Percentiles rank a stretch among this genome's conserved stretches.
Conservation (phyloP, 768 basidiomycete species). For the Psilocybe azurescens region DNA sequence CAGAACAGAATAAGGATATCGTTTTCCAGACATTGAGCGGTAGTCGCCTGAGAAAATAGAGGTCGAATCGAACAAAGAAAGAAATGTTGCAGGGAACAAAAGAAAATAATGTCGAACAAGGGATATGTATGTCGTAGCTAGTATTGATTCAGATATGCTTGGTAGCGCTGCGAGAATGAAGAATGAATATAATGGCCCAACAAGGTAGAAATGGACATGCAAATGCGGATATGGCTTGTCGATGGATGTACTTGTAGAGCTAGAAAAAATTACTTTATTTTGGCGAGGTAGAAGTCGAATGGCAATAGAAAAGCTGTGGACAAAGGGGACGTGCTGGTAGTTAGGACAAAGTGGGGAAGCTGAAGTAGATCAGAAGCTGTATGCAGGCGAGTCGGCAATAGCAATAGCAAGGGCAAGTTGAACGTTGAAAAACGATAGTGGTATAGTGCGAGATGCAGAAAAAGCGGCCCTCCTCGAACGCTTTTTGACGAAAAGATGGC, state of each 20-base stretch:
- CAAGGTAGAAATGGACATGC: slow-evolving; percentile 12
- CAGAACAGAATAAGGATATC: slow-evolving; percentile 8
- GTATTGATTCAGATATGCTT: slow-evolving; percentile 14
- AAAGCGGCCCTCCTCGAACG: neutral
- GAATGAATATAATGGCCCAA: slow-evolving; percentile 12
- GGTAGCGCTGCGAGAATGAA: slow-evolving; percentile 2
- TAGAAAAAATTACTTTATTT: slow-evolving; percentile 10
- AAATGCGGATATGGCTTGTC: slow-evolving; percentile 12
- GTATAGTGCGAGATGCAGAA: slow-evolving; percentile 6
- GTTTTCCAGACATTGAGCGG: slow-evolving; percentile 11
- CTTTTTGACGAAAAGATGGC: neutral
- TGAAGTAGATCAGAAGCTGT: neutral
- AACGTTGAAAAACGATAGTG: slow-evolving; percentile 8
- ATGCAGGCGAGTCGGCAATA: slow-evolving; percentile 15
- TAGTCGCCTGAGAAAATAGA: neutral
- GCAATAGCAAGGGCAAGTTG: slow-evolving; percentile 2
- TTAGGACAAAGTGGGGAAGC: neutral
- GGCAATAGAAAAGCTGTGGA: neutral
- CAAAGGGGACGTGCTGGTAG: neutral
- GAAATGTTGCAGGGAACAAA: slow-evolving; percentile 17
- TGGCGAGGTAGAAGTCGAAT: slow-evolving; percentile 2
- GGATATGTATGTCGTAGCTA: slow-evolving; percentile 14
- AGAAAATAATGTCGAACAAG: slow-evolving; percentile 9
- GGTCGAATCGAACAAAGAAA: slow-evolving; percentile 11
- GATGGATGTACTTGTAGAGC: slow-evolving; percentile 8